These are phyloP conservation scores for Colletotrichum sp. DNA, from an alignment of 2,329 filamentous ascomycete genomes.

Conservation along the genomic window DNA sequence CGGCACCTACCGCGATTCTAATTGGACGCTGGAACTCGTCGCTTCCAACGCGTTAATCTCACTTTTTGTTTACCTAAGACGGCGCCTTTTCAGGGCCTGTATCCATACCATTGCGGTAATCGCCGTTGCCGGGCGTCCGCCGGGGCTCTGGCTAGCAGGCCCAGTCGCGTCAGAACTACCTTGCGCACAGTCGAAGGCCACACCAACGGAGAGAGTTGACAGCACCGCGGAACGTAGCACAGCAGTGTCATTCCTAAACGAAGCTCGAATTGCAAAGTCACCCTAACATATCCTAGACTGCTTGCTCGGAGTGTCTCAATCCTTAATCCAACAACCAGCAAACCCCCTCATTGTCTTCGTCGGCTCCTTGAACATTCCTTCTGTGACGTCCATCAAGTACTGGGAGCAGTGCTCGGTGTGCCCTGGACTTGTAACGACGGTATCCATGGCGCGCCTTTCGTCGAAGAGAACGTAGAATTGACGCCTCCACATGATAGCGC, in stretches of 20 bases:
- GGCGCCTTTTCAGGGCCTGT: not conserved
- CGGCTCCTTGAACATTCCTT: conserved; percentile 20
- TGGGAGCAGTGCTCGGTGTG: conserved; percentile 33
- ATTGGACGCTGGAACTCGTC: not conserved
- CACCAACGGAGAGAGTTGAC: not conserved
- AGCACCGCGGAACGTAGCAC: not conserved
- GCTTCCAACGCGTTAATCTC: not conserved
- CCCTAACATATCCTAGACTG: not conserved
- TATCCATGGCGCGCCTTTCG: conserved; percentile 24
- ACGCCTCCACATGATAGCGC: conserved; percentile 30
- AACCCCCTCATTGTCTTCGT: conserved; percentile 22
- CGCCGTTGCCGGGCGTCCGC: not conserved
- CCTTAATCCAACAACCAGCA: conserved; percentile 14
- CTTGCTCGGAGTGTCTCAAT: not conserved
- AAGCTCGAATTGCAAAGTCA: not conserved
- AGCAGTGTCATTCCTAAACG: not conserved
- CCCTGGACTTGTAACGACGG: conserved; percentile 24
- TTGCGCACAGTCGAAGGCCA: not conserved
- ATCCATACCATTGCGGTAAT: not conserved
- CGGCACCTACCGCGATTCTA: not conserved
- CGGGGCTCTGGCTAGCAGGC: not conserved
- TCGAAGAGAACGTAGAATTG: conserved; percentile 29
- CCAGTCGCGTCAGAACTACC: not conserved
- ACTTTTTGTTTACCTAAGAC: not conserved
- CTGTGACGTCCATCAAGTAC: conserved; percentile 28